These are phyloP conservation scores for Boletus tomentosulus DNA, from an alignment of 768 basidiomycete species.

Conservation along the genomic window DNA sequence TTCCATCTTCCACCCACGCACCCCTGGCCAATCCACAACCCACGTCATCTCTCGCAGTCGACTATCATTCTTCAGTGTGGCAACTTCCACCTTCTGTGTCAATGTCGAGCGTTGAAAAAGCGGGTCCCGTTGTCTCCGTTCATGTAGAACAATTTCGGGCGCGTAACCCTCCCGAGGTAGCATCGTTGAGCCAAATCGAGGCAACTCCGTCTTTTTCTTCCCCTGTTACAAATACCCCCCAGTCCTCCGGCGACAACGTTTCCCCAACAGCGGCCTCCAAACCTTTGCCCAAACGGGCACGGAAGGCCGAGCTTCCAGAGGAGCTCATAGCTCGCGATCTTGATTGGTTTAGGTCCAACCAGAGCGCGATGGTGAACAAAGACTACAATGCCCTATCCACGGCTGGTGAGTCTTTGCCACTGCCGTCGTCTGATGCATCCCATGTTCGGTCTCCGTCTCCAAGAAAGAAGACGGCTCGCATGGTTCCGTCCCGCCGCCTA, in stretches of 20 bases:
- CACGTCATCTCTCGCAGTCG: neutral
- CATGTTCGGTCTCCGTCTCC: conserved; percentile 1
- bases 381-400: neutral
- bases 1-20: neutral
- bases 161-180: neutral
- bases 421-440: neutral
- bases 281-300: conserved; percentile 27
- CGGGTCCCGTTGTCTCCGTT: neutral
- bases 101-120: neutral
- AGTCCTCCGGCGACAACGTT: neutral
- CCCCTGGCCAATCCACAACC: neutral
- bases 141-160: neutral
- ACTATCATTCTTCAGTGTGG: neutral
- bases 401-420: neutral
- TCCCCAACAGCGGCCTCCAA: conserved; percentile 6
- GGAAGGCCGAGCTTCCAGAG: conserved; percentile 20
- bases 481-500: conserved; percentile 21
- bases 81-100: neutral
- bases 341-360: conserved; percentile 27
- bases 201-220: neutral
- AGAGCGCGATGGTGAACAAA: neutral
- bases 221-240: neutral
- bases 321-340: conserved; percentile 27
- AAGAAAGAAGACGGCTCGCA: conserved; percentile 24
- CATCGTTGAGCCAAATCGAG: neutral